phyloP scores from a whole-genome alignment of 768 basidiomycete species.

The Panus rudis region DNA sequence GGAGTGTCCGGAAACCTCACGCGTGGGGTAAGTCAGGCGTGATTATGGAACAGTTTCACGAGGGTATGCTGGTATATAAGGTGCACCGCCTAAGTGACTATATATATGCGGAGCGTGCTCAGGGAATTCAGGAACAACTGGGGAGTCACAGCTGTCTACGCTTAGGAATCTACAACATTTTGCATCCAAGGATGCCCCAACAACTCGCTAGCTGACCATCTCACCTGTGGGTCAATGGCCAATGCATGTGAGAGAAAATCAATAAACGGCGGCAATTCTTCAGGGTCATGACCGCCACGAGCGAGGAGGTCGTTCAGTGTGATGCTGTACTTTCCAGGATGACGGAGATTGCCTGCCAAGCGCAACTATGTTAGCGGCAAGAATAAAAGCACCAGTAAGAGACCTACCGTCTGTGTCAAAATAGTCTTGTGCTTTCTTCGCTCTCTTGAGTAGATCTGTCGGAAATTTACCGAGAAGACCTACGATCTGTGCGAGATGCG shows the following conservation, averaged over 20 bases:
- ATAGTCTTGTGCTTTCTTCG: not conserved
- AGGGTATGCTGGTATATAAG: too few species aligned
- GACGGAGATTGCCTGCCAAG: not conserved
- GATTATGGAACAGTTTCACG: too few species aligned
- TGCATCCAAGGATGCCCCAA: conserved; percentile 1
- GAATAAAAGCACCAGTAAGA: not conserved
- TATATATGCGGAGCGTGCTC: too few species aligned
- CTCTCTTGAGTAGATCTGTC: not conserved
- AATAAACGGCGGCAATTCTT: not conserved
- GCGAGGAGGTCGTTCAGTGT: not conserved
- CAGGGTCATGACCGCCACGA: not conserved
- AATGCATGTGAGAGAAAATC: not conserved
- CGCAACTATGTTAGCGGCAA: not conserved
- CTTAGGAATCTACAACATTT: too few species aligned
- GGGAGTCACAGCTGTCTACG: too few species aligned
- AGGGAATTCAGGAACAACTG: too few species aligned
- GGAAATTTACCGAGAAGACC: not conserved
- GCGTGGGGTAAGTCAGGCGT: too few species aligned
- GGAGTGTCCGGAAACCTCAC: too few species aligned
- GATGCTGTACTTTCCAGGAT: not conserved
- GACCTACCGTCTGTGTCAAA: not conserved
- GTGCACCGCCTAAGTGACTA: too few species aligned
- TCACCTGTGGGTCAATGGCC: not conserved
- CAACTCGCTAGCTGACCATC: not conserved
- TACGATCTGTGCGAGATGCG: conserved; percentile 1